These are phyloP conservation scores for Dimocarpus longan DNA, from an alignment of 345 rosid genomes.

Conservation along the genomic window DNA sequence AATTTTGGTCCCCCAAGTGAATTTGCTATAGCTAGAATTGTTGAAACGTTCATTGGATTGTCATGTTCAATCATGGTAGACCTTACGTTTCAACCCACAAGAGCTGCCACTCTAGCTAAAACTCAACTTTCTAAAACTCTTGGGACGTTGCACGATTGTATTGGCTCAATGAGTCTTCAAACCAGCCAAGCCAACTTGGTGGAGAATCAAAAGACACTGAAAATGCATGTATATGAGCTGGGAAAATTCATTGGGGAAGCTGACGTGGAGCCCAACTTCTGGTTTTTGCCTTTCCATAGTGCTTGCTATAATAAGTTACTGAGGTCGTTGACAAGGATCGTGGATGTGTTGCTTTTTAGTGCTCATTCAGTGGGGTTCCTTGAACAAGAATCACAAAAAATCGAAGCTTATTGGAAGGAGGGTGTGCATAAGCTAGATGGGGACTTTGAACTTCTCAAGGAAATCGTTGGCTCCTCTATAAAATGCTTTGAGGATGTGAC, in stretches of 20 bases:
- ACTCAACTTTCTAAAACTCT: constrained; percentile 51
- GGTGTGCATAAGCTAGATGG: constrained; percentile 35
- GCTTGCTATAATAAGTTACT: constrained; percentile 62
- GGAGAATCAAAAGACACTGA: constrained; percentile 52
- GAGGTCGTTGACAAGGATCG: constrained; percentile 56
- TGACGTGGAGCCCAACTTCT: constrained; percentile 78
- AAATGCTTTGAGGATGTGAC: constrained; percentile 62
- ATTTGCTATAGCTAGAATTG: constrained; percentile 82
- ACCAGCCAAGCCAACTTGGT: constrained; percentile 34
- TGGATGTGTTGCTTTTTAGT: constrained; percentile 63
- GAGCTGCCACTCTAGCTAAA: constrained; percentile 77
- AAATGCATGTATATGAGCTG: constrained; percentile 44
- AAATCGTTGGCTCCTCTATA: constrained; percentile 37
- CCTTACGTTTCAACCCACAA: constrained; percentile 56
- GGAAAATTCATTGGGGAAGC: constrained; percentile 71
- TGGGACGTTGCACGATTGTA: constrained; percentile 44
- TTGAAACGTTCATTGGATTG: constrained; percentile 82
- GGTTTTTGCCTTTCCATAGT: constrained; percentile 72
- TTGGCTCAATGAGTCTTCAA: constrained; percentile 42
- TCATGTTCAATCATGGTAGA: constrained; percentile 72
- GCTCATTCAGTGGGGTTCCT: constrained; percentile 46
- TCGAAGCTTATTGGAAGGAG: constrained; percentile 42
- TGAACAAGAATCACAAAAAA: constrained; percentile 41
- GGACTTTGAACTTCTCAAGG: constrained; percentile 56
- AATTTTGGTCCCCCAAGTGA: constrained; percentile 78